Percentiles rank a stretch among this genome's conserved stretches.
phyloP scores from a whole-genome alignment of 371 early-diverging fungal genomes.

The Blyttiomyces sp. region DNA sequence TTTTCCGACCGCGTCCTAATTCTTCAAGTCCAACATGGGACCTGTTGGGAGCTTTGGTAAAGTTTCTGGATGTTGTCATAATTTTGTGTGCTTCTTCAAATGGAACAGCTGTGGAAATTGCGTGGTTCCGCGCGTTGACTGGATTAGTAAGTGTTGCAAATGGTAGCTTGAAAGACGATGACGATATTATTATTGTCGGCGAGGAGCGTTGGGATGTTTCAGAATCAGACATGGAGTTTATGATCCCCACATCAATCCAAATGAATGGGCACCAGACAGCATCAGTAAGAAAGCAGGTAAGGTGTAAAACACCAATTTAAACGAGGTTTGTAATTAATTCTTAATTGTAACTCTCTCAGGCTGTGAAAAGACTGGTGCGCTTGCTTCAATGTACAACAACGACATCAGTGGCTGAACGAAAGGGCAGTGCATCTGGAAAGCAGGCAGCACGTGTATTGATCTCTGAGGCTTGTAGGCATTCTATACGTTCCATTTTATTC shows the following conservation, averaged over 20 bases:
- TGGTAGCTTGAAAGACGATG: background rate
- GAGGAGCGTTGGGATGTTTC: too few species aligned
- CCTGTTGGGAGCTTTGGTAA: too few species aligned
- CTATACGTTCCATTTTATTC: constrained; percentile 1
- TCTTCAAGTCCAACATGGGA: too few species aligned
- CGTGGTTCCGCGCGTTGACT: background rate
- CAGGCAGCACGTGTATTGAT: constrained; percentile 7
- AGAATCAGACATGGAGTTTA: too few species aligned
- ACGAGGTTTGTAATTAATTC: background rate
- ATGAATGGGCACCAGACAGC: too few species aligned
- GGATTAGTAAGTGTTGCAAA: background rate
- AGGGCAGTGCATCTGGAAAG: too few species aligned
- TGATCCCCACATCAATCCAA: too few species aligned
- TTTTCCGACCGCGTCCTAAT: too few species aligned
- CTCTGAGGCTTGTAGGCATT: background rate
- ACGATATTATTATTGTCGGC: too few species aligned
- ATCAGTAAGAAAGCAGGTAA: too few species aligned
- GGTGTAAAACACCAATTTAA: too few species aligned
- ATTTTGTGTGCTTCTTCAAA: constrained; percentile 15
- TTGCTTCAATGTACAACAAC: constrained; percentile 20
- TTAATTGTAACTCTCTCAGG: background rate
- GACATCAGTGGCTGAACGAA: background rate
- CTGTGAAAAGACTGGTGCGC: constrained; percentile 21
- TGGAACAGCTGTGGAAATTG: constrained; percentile 2
- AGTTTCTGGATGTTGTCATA: constrained; percentile 23